phyloP scores from a whole-genome alignment of 768 basidiomycete genomes.

The Suillus subalutaceus region DNA sequence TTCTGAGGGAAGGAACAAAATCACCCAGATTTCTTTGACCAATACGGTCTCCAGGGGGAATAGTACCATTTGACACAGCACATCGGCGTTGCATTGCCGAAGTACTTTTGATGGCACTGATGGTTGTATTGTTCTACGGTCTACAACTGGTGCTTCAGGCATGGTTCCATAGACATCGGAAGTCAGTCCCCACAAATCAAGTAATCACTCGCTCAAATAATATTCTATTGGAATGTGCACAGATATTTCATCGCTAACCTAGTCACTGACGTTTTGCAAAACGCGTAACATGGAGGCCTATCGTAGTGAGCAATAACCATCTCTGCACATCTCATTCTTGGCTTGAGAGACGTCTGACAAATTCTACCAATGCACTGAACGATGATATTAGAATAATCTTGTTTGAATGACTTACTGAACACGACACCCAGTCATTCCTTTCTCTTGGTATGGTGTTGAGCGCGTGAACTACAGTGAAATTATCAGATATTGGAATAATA shows the following conservation, averaged over 20 bases:
- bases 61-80: too few relatives aligned
- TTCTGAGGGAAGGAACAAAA: too few relatives aligned
- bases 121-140: neutral
- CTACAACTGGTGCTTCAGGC: neutral
- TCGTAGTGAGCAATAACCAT: neutral
- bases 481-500: too few relatives aligned
- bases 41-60: too few relatives aligned
- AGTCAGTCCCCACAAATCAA: neutral
- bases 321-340: neutral
- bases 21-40: too few relatives aligned
- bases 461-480: too few relatives aligned
- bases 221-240: neutral
- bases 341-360: conserved; percentile 29
- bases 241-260: neutral
- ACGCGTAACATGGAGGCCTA: neutral
- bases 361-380: conserved; percentile 37
- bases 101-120: neutral
- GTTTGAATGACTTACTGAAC: too few relatives aligned
- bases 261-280: neutral
- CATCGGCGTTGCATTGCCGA: too few relatives aligned
- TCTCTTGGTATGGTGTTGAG: too few relatives aligned
- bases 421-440: too few relatives aligned
- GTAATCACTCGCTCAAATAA: neutral
- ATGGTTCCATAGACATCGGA: neutral
- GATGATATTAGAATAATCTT: neutral